phyloP scores from a whole-genome alignment of 345 rosid species.

The Brassica napus region Da-Ae NC_063451.1:40065501-40066000 shows the following conservation, averaged over 20 bases:
- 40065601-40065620: background rate
- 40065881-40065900: conserved; percentile 40
- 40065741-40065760: background rate
- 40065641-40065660: background rate
- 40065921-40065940: conserved; percentile 56
- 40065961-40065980: conserved; percentile 48
- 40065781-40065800: background rate
- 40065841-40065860: background rate
- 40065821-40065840: background rate
- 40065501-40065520: background rate
- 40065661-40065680: background rate
- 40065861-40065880: background rate
- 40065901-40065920: conserved; percentile 62
- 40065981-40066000: background rate
- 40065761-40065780: background rate
- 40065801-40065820: background rate
- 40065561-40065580: background rate
- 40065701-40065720: background rate
- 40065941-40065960: conserved; percentile 85
- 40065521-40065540: background rate
- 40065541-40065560: background rate
- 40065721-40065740: background rate
- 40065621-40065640: background rate
- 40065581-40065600: background rate
- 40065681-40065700: background rate